phyloP scores from a whole-genome alignment of 192 early-diverging fungal species.

The Coemansia javaensis region DNA sequence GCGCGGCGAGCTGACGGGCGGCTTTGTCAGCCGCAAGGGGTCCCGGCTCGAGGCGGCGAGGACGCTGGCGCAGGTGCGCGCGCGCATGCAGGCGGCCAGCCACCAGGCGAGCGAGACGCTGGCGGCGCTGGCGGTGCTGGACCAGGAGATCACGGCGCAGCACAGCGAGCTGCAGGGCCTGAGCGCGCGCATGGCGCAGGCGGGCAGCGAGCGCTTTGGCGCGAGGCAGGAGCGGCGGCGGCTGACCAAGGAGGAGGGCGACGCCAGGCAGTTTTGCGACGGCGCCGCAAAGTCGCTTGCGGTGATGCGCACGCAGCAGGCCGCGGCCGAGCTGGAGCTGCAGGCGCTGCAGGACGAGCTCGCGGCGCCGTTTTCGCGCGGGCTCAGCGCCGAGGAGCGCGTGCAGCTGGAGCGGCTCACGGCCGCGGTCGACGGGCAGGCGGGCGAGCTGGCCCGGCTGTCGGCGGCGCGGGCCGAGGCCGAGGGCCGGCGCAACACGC shows the following conservation, averaged over 20 bases:
- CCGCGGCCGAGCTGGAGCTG: constrained; percentile 44
- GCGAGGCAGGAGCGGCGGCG: constrained; percentile 54
- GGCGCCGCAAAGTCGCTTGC: constrained; percentile 32
- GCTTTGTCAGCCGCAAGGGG: constrained; percentile 68
- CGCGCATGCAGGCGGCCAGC: constrained; percentile 15
- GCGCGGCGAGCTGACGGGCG: constrained; percentile 90
- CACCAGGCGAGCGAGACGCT: constrained; percentile 20
- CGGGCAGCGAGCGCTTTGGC: constrained; percentile 55
- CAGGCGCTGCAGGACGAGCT: constrained; percentile 60
- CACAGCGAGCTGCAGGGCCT: constrained; percentile 57
- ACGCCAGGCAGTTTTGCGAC: constrained; percentile 29
- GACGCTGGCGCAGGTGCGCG: constrained; percentile 43
- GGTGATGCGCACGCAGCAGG: constrained; percentile 29
- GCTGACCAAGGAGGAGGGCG: constrained; percentile 61
- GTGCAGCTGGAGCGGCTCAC: constrained; percentile 48
- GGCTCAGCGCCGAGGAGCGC: constrained; percentile 56
- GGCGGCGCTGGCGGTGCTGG: constrained; percentile 36
- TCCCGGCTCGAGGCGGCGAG: constrained; percentile 74
- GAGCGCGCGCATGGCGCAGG: constrained; percentile 52
- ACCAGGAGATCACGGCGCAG: constrained; percentile 59
- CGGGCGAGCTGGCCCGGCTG: constrained; percentile 54
- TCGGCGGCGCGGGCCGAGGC: constrained; percentile 56
- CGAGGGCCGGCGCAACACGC: constrained; percentile 63
- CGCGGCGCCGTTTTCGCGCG: constrained; percentile 51
- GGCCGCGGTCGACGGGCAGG: constrained; percentile 52